phyloP scores from a whole-genome alignment of 2,329 filamentous ascomycete genomes.

The Talaromyces pinophilus region DNA sequence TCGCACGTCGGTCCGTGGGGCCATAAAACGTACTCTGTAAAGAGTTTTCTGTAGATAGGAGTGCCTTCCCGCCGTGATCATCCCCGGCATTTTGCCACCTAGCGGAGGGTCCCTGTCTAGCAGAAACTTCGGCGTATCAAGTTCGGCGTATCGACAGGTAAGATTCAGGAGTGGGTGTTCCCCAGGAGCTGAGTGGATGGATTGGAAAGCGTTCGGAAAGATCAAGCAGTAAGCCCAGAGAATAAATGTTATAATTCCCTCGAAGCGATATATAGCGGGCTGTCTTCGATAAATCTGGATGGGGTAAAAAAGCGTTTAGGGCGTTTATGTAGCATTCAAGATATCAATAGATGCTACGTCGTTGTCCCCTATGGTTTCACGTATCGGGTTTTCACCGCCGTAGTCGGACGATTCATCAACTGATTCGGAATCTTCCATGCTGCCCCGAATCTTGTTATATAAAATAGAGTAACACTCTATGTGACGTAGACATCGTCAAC shows the following conservation, averaged over 20 bases:
- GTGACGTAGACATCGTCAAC: background rate
- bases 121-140: background rate
- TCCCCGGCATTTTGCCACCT: background rate
- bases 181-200: background rate
- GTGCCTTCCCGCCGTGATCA: background rate
- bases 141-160: background rate
- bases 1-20: too few relatives aligned
- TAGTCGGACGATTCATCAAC: background rate
- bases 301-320: background rate
- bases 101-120: background rate
- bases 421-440: background rate
- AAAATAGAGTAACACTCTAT: background rate
- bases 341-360: background rate
- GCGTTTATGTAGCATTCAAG: background rate
- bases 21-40: too few relatives aligned
- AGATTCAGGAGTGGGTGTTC: background rate
- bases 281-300: background rate
- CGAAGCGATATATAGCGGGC: background rate
- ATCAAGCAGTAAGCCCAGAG: too few relatives aligned
- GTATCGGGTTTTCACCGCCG: background rate
- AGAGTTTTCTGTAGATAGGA: background rate
- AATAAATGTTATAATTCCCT: background rate
- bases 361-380: background rate
- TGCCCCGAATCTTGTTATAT: background rate
- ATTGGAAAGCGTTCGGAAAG: background rate